A percentile compares a stretch with the other conserved stretches of the same genome.
These are phyloP conservation scores for Ilex asprella DNA, from an alignment of 257 asterid genomes.

Conservation along the genomic window DNA sequence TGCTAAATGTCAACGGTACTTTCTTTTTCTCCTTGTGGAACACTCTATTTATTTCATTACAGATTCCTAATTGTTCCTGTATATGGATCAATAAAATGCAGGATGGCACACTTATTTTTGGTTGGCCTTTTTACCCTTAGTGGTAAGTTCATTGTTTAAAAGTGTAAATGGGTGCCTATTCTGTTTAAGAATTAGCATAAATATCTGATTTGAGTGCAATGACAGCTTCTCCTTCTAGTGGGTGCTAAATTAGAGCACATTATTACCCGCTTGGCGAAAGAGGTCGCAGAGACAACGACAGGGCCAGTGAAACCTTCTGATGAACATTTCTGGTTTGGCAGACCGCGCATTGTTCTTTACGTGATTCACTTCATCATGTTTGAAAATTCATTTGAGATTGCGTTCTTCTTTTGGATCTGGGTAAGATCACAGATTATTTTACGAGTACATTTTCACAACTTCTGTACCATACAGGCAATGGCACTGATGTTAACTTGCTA, in stretches of 20 bases:
- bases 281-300: conserved; percentile 26
- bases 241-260: conserved; percentile 92
- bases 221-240: conserved; percentile 65
- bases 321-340: conserved; percentile 75
- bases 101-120: conserved; percentile 95
- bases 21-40: not conserved
- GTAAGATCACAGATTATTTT: conserved; percentile 21
- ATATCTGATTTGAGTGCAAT: not conserved
- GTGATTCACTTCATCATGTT: conserved; percentile 90
- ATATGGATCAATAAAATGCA: conserved; percentile 25
- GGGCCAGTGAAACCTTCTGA: conserved; percentile 58
- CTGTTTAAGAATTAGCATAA: not conserved
- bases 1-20: conserved; percentile 70
- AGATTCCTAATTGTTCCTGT: not conserved
- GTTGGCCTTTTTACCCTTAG: conserved; percentile 81
- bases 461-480: too few species aligned
- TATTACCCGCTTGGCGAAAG: conserved; percentile 58
- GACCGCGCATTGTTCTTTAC: conserved; percentile 60
- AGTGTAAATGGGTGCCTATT: not conserved
- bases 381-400: conserved; percentile 82
- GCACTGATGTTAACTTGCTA: too few species aligned
- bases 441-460: not conserved
- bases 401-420: conserved; percentile 88
- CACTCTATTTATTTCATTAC: not conserved
- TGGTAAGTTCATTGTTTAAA: conserved; percentile 33